Evolutionary conservation across 768 basidiomycete genomes (phyloP).

Genomic region (Pleurotus tuoliensis): DNA sequence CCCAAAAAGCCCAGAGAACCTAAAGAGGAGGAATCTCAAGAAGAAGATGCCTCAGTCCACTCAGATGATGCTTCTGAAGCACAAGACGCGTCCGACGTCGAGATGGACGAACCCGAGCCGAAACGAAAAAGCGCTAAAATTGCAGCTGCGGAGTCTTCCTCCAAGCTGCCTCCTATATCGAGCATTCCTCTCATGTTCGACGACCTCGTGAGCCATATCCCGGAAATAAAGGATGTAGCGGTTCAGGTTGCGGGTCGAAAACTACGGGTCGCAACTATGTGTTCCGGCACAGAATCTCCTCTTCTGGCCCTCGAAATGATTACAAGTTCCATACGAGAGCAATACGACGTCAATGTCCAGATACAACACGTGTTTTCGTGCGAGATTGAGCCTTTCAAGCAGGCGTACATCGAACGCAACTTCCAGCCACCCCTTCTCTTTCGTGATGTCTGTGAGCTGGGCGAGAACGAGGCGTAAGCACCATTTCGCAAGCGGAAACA

Average conservation of each 20-base stretch:
- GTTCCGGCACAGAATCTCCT: conserved; percentile 94
- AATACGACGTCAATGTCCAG: conserved; percentile 59
- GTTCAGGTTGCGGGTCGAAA: conserved; percentile 72
- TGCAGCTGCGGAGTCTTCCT: conserved; percentile 43
- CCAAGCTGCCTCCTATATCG: conserved; percentile 73
- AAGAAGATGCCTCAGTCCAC: background rate
- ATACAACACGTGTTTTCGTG: conserved; percentile 95
- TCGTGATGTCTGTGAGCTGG: conserved; percentile 91
- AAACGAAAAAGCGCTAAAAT: conserved; percentile 19
- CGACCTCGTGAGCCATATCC: conserved; percentile 65
- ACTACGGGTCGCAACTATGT: conserved; percentile 95
- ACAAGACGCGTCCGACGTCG: conserved; percentile 17
- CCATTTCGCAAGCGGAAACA: background rate
- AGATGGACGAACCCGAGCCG: conserved; percentile 24
- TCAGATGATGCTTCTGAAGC: background rate
- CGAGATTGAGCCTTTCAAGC: conserved; percentile 96
- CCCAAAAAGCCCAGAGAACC: conserved; percentile 7
- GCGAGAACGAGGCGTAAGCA: conserved; percentile 70
- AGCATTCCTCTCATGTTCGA: conserved; percentile 69
- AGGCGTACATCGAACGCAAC: conserved; percentile 95
- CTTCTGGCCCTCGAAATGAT: conserved; percentile 87
- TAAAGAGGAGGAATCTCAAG: conserved; percentile 1
- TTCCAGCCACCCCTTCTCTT: conserved; percentile 91
- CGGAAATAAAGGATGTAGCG: conserved; percentile 62
- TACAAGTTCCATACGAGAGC: conserved; percentile 67